Evolutionary conservation across 176 grass and related monocot species (phyloP).

Genomic region (Triticum dicoccoides): DNA sequence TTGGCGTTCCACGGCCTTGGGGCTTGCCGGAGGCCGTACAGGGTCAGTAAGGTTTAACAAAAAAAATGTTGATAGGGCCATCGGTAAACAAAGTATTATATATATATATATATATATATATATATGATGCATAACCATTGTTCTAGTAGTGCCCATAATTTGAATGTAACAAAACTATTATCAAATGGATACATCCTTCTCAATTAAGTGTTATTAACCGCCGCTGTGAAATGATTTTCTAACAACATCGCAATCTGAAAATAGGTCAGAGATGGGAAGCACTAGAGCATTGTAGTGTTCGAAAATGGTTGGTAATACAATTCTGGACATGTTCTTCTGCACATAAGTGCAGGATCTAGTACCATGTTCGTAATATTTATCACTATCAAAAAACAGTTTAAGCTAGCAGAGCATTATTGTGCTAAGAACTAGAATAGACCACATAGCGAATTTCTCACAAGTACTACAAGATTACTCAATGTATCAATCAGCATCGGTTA

Average conservation of each 20-base stretch:
- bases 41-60: slow-evolving; percentile 1
- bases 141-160: too few relatives aligned
- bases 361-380: neutral
- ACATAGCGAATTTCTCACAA: too few relatives aligned
- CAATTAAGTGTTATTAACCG: neutral
- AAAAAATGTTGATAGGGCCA: neutral
- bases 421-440: too few relatives aligned
- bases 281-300: neutral
- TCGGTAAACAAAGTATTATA: too few relatives aligned
- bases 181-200: neutral
- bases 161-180: neutral
- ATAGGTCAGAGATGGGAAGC: neutral
- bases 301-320: neutral
- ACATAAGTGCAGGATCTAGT: neutral
- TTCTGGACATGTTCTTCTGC: neutral
- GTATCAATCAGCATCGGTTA: too few relatives aligned
- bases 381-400: too few relatives aligned
- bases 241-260: neutral
- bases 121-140: too few relatives aligned
- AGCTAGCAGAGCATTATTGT: too few relatives aligned
- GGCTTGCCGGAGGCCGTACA: neutral
- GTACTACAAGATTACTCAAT: too few relatives aligned
- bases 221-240: neutral
- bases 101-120: too few relatives aligned
- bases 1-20: too few relatives aligned